phyloP scores from a whole-genome alignment of 306 rosid genomes.

The Clitoria ternatea region DNA sequence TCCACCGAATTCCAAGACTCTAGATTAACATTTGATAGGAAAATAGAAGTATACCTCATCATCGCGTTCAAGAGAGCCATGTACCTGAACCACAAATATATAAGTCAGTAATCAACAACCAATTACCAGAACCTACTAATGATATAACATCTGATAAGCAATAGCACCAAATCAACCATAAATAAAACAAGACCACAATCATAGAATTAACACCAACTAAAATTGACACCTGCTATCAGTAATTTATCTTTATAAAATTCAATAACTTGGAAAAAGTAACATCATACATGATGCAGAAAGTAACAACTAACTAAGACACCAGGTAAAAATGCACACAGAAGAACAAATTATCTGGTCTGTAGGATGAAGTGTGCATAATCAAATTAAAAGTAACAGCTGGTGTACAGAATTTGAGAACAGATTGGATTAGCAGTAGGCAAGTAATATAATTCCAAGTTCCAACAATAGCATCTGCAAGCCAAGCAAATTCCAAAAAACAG shows the following conservation, averaged over 20 bases:
- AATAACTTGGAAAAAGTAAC: too few species aligned
- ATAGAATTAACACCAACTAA: background rate
- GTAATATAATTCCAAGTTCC: conserved; percentile 19
- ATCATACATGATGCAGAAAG: background rate
- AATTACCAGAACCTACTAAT: background rate
- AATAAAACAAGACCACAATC: background rate
- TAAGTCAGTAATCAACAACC: conserved; percentile 11
- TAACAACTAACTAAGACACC: background rate
- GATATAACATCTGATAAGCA: conserved; percentile 12
- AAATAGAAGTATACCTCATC: conserved; percentile 69
- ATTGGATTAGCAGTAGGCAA: background rate
- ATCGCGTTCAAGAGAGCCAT: conserved; percentile 92
- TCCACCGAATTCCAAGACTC: conserved; percentile 1
- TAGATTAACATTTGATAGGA: conserved; percentile 5
- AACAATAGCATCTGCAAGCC: background rate
- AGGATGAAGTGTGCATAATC: conserved; percentile 2
- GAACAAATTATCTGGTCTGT: background rate
- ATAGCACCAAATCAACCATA: background rate
- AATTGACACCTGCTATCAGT: background rate
- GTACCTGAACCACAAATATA: conserved; percentile 60
- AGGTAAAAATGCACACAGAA: background rate
- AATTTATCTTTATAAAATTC: conserved; percentile 13
- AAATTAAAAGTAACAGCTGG: background rate
- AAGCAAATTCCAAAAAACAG: background rate
- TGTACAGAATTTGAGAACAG: background rate